phyloP scores from a whole-genome alignment of 352 stramenopile genomes.

The Globisporangium recalcitrans region DNA sequence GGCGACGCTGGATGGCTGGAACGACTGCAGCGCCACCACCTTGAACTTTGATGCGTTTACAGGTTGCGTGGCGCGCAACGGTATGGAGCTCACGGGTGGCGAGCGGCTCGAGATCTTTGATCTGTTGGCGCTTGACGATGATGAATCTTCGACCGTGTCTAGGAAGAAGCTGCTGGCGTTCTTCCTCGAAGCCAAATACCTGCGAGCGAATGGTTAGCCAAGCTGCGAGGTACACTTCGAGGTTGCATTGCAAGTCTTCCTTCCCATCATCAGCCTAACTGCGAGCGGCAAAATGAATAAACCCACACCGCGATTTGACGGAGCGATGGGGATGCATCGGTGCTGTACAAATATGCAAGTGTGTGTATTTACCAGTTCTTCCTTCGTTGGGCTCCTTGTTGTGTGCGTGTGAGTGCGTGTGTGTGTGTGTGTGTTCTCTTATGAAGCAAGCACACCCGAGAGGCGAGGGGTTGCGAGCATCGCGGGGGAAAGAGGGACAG shows the following conservation, averaged over 20 bases:
- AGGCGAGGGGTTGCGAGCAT: background rate
- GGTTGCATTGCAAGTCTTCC: too few relatives aligned
- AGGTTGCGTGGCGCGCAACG: constrained; percentile 24
- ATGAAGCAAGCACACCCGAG: background rate
- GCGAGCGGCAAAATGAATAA: too few relatives aligned
- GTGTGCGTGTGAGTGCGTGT: background rate
- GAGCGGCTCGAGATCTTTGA: constrained; percentile 60
- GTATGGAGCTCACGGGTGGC: constrained; percentile 45
- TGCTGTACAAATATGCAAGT: background rate
- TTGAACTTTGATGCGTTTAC: constrained; percentile 44
- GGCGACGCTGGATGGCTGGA: constrained; percentile 17
- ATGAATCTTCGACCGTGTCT: constrained; percentile 20
- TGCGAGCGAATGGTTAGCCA: constrained; percentile 5
- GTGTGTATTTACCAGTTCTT: background rate
- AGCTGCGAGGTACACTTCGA: background rate
- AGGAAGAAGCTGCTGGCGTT: constrained; percentile 25
- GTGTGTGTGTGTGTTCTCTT: background rate
- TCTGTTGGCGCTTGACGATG: constrained; percentile 32
- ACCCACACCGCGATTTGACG: too few relatives aligned
- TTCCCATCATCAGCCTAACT: too few relatives aligned
- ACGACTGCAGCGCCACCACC: background rate
- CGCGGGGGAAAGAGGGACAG: background rate
- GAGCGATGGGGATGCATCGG: too few relatives aligned
- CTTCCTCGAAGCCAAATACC: constrained; percentile 25
- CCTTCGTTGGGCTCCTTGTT: background rate